Evolutionary conservation across 2,329 filamentous ascomycete genomes (phyloP), one percentile per base, ranked within the genome.

Genomic region (Niveomyces coronatus): DNA sequence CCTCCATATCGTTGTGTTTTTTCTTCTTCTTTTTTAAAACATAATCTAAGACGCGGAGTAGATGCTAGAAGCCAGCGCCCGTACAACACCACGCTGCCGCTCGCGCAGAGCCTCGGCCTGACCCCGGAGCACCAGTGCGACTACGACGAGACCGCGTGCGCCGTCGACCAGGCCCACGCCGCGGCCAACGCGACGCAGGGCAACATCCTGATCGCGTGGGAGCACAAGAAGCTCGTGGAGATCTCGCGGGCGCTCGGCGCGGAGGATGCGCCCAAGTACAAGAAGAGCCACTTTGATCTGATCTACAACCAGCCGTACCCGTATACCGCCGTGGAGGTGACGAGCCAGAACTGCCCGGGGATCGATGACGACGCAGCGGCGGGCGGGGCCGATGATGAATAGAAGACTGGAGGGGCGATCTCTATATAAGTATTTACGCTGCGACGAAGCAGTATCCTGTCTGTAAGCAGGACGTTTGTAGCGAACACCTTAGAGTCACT

Each of bases 111-210:
- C 14, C 34, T 41, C 6, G 39, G 39, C 28, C 34, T 41, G 5
- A 41, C 32, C n/a, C 31, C 37, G 6, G 39, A 41, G 22, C 39
- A 40, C 14, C 39, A 44, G 15, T 44, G 41, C 40, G 34, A 35
- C 23, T 52, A 49, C 40, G 53, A 54, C 45, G 54, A 57, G 20
- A 47, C 51, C 34, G 52, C 55, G 31, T 49, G 45, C 41, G 40
- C 39, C 15, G 43, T 32, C 22, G 35, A 15, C 14, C 31, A 18
- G 37, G 45, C 37, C 13, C 40, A 45, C 31, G 40, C n/a, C n/a
- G n/a, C n/a, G n/a, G n/a, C 44, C 3, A 51, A 54, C 32, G 17
- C 11, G n/a, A 28, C 24, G 6, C 17, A 14, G 3, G 40, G 35
- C 15, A 39, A 42, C 31, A 33, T 38, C 10, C 26, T 38, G n/a